Conservation (phyloP, 2,329 filamentous ascomycete species). For the Botrytis medusae region DNA sequence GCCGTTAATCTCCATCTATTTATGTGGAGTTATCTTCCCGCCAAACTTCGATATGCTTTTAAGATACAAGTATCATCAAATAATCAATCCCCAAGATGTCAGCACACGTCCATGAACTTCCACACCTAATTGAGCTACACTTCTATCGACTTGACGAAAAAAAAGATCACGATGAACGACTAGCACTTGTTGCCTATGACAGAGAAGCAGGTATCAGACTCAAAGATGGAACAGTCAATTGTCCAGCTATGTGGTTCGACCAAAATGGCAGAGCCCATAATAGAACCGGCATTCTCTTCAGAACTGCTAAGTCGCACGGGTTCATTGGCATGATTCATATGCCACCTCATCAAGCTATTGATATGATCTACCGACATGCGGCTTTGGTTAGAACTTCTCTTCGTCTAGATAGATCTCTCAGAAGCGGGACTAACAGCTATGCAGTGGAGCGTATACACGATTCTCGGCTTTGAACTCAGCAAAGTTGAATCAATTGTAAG, state of each 20-base stretch:
- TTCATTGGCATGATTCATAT: background rate
- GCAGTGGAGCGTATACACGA: constrained; percentile 11
- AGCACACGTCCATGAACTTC: background rate
- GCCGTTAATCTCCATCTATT: background rate
- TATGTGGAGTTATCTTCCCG: background rate
- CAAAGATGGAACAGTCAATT: background rate
- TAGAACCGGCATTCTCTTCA: background rate
- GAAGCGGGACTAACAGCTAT: background rate
- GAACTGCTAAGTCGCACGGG: background rate
- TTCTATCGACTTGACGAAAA: background rate
- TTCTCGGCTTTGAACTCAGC: background rate
- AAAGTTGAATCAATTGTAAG: background rate
- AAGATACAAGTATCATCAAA: no score
- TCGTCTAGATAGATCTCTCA: rapidly evolving
- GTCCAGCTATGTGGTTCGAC: constrained; percentile 7
- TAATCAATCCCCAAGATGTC: background rate
- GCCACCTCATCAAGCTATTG: background rate
- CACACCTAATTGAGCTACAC: background rate
- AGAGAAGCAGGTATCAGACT: background rate
- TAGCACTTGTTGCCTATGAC: constrained; percentile 7
- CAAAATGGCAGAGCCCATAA: background rate
- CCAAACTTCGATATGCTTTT: background rate
- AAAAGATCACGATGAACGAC: background rate
- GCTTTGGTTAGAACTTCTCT: background rate
- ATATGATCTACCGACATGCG: constrained; percentile 6